Conservation (phyloP, 768 basidiomycete species). For the Leccinellum albellum region DNA sequence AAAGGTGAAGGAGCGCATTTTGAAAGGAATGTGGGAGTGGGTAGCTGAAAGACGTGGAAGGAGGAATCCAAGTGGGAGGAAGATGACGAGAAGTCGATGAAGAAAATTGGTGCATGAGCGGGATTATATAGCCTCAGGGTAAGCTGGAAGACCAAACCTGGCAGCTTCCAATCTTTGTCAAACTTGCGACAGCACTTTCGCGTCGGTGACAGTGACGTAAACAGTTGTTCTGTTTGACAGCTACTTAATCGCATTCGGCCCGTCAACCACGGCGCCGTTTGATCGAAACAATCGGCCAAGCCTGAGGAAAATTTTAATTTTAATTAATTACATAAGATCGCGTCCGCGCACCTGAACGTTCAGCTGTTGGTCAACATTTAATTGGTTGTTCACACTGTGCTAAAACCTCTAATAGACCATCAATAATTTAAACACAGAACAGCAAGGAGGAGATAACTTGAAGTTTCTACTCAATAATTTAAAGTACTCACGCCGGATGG, state of each 20-base stretch:
- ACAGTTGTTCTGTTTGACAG: no score
- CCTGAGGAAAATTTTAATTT: no score
- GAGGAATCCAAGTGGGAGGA: conserved; percentile 1
- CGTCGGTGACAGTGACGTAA: not conserved
- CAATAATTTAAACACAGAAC: not conserved
- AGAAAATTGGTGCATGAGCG: not conserved
- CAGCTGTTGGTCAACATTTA: not conserved
- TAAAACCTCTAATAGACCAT: no score
- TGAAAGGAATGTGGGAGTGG: conserved; percentile 31
- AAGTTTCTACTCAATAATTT: not conserved
- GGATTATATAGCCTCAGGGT: not conserved
- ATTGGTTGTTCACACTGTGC: no score
- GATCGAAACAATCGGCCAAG: no score
- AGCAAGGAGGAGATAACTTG: no score
- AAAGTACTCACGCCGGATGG: not conserved
- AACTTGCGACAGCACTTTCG: not conserved
- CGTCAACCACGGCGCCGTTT: no score
- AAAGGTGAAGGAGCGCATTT: conserved; percentile 35
- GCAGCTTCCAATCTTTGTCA: not conserved
- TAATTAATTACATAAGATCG: no score
- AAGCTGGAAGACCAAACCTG: no score
- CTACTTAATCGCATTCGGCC: no score
- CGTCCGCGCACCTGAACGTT: not conserved
- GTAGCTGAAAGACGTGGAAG: conserved; percentile 8
- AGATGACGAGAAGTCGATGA: conserved; percentile 20